A percentile compares a stretch with the other conserved stretches of the same genome.
phyloP scores from a whole-genome alignment of 768 basidiomycete genomes.

The Suillus luteus region DNA sequence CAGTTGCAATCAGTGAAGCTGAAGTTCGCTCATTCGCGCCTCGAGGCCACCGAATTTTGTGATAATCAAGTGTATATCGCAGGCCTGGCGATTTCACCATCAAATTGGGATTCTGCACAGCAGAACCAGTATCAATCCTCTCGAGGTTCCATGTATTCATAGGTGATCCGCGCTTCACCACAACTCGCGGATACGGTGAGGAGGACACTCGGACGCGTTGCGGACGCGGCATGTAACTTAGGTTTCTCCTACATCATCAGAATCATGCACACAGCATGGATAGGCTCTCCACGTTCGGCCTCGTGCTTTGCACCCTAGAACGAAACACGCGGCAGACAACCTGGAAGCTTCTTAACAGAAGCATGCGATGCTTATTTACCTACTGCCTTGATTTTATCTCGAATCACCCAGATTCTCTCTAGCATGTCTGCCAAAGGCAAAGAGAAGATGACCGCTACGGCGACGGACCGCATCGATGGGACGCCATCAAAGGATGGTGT shows the following conservation, averaged over 20 bases:
- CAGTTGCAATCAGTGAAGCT: not conserved
- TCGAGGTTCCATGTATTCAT: not conserved
- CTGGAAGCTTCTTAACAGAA: slow-evolving; percentile 6
- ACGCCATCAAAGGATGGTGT: not conserved
- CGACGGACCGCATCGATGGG: not conserved
- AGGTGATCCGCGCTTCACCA: slow-evolving; percentile 1
- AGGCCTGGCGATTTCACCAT: not conserved
- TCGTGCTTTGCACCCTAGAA: slow-evolving; percentile 6
- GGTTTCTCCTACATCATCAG: slow-evolving; percentile 1
- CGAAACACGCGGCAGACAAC: slow-evolving; percentile 2
- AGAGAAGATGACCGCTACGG: not conserved
- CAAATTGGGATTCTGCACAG: not conserved
- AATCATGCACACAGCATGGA: slow-evolving; percentile 1
- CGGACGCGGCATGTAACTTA: slow-evolving; percentile 3
- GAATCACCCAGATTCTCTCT: slow-evolving; percentile 2
- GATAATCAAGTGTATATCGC: not conserved
- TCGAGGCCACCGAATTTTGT: not conserved
- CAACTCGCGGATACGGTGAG: slow-evolving; percentile 4
- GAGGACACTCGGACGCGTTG: not conserved
- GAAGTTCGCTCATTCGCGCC: not conserved
- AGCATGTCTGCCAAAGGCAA: slow-evolving; percentile 11
- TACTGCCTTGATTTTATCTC: slow-evolving; percentile 4
- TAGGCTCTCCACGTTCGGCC: not conserved
- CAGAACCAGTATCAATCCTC: not conserved
- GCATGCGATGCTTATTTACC: slow-evolving; percentile 1